phyloP scores from a whole-genome alignment of 371 early-diverging fungal species.

The Mucor lusitanicus region DNA sequence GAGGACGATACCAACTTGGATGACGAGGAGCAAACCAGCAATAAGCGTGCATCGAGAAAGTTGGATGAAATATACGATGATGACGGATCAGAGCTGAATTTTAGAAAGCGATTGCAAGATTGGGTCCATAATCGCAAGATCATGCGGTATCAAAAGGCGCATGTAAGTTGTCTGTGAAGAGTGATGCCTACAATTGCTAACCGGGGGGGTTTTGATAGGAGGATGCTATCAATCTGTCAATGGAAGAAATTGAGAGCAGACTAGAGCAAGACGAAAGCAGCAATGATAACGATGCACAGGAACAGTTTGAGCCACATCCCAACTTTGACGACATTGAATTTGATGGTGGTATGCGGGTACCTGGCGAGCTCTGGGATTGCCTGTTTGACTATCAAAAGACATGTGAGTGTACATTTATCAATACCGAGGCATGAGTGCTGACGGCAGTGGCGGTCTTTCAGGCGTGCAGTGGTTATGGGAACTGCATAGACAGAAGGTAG shows the following conservation, averaged over 20 bases:
- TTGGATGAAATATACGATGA: constrained; percentile 45
- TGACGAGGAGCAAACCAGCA: constrained; percentile 17
- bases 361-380: constrained; percentile 82
- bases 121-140: constrained; percentile 61
- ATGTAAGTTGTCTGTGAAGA: constrained; percentile 5
- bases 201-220: background rate
- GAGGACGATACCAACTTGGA: constrained; percentile 5
- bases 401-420: constrained; percentile 33
- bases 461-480: constrained; percentile 95
- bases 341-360: constrained; percentile 66
- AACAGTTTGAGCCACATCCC: constrained; percentile 67
- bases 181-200: background rate
- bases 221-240: constrained; percentile 7
- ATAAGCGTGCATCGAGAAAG: background rate
- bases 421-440: background rate
- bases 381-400: constrained; percentile 95
- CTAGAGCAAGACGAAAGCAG: constrained; percentile 2
- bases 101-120: constrained; percentile 54
- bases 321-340: constrained; percentile 59
- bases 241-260: constrained; percentile 15
- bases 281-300: constrained; percentile 25
- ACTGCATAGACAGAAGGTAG: constrained; percentile 83
- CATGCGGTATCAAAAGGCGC: constrained; percentile 36
- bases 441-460: background rate
- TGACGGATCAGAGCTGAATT: constrained; percentile 65